Base-by-base conservation (phyloP, 352 stramenopile species). In the Ophiocytium majus region DNA sequence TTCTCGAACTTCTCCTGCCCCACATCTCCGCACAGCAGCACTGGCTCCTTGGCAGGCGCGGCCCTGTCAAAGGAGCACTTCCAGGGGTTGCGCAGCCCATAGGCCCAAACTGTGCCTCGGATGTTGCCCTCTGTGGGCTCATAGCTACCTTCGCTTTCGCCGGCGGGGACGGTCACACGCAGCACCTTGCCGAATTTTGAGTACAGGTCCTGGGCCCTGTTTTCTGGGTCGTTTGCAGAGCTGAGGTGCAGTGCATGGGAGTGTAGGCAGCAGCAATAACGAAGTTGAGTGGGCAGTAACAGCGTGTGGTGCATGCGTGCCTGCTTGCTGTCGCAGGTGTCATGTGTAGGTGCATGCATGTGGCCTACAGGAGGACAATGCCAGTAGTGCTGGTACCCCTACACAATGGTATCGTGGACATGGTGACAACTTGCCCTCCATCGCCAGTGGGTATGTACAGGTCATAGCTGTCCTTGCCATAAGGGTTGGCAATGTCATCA, bases 11-110 rank as follows among this genome's bases (percentile, higher is more conserved):
- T 10, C 23, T 83, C 83, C 31, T 86, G 83, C 0, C 76, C 83
- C 0, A 86, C 83, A 37, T 86, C 83, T 0, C 50, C 83, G 79
- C 83, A 86, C 50, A 80, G 84, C 31, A 86, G 83, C 64, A 17
- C 5, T 10, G 64, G 64, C 5, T 81, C 82, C 35, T 86, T 76
- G 14, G 37, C 64, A 5, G 31, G 75, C 28, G 34, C 34, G 64
- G 36, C 76, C 14, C 57, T 63, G 83, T 86, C 83, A 34, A 86
- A 86, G 0, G 49, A 31, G 28, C 83, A 86, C 0, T 50, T 36
- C 37, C 34, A 80, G 0, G 83, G 83, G 63, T 86, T 76, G 5
- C 64, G 5, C 10, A 81, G 32, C 5, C 75, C 75, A 50, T 81
- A 81, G 19, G 75, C 75, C 1, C 1, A 81, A 9, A 81, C 32